Percentiles rank a stretch among this genome's conserved stretches.
These are phyloP conservation scores for Globisporangium paddicum DNA, from an alignment of 352 stramenopile genomes.

Conservation along the genomic window DNA sequence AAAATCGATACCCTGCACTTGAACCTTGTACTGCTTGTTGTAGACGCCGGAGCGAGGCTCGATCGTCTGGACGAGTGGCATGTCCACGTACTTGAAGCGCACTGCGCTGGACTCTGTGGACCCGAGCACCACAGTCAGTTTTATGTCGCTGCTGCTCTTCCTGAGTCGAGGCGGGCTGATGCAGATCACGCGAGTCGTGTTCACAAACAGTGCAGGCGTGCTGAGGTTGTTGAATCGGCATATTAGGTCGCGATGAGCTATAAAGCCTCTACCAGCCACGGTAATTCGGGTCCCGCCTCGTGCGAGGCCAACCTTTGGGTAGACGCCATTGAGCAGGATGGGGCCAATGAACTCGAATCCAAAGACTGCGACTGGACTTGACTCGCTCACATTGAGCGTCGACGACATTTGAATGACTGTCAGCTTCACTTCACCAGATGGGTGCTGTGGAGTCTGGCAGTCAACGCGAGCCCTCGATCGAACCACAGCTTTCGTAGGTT, in stretches of 20 bases:
- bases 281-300: slow-evolving; percentile 26
- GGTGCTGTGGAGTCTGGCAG: slow-evolving; percentile 25
- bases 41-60: slow-evolving; percentile 24
- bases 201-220: slow-evolving; percentile 21
- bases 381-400: background rate
- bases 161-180: slow-evolving; percentile 27
- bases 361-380: slow-evolving; percentile 17
- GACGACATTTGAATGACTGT: slow-evolving; percentile 12
- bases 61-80: slow-evolving; percentile 21
- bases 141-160: slow-evolving; percentile 1
- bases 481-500: background rate
- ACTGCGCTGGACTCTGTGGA: slow-evolving; percentile 11
- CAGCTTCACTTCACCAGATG: slow-evolving; percentile 16
- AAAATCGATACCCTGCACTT: slow-evolving; percentile 20
- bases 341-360: slow-evolving; percentile 29
- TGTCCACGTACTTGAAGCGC: slow-evolving; percentile 26
- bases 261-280: slow-evolving; percentile 32
- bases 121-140: slow-evolving; percentile 24
- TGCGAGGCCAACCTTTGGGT: slow-evolving; percentile 19
- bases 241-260: slow-evolving; percentile 20
- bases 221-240: slow-evolving; percentile 31
- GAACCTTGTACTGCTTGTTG: slow-evolving; percentile 16
- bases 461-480: slow-evolving; percentile 13
- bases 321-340: slow-evolving; percentile 24
- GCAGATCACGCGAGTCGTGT: slow-evolving; percentile 21